Evolutionary conservation across 75 land plant genomes (phyloP).

Genomic region (Ceratopteris richardii): DNA sequence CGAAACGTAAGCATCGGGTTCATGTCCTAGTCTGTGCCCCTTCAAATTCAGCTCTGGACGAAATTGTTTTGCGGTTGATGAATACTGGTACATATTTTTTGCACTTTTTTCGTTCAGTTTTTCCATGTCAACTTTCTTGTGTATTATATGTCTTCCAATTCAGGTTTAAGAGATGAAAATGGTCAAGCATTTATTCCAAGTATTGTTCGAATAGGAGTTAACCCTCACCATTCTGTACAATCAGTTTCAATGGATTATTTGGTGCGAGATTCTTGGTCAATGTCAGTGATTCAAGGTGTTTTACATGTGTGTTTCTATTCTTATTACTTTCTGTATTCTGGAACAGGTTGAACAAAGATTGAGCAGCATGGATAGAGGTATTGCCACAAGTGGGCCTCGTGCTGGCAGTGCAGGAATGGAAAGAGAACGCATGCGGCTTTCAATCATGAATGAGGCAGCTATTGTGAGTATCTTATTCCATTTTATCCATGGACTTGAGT

Average conservation of each 20-base stretch:
- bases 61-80: slow-evolving; percentile 80
- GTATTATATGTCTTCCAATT: neutral
- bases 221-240: slow-evolving; percentile 80
- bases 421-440: slow-evolving; percentile 59
- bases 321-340: neutral
- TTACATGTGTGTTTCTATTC: neutral
- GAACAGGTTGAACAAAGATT: slow-evolving; percentile 66
- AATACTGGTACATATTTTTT: slow-evolving; percentile 50
- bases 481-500: too few relatives aligned
- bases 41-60: slow-evolving; percentile 96
- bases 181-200: slow-evolving; percentile 70
- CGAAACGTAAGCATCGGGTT: slow-evolving; percentile 70
- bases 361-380: slow-evolving; percentile 40
- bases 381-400: slow-evolving; percentile 40
- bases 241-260: slow-evolving; percentile 91
- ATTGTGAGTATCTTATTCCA: slow-evolving; percentile 46
- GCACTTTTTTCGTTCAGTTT: slow-evolving; percentile 2
- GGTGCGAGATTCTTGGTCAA: slow-evolving; percentile 30
- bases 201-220: slow-evolving; percentile 87
- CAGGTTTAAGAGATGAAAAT: slow-evolving; percentile 92
- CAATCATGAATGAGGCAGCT: slow-evolving; percentile 84
- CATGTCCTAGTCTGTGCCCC: slow-evolving; percentile 98
- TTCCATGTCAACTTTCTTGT: neutral
- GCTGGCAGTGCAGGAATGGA: slow-evolving; percentile 44
- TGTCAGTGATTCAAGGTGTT: neutral